Conservation (phyloP, 2,329 filamentous ascomycete species). For the Elsinoe arachidis region DNA sequence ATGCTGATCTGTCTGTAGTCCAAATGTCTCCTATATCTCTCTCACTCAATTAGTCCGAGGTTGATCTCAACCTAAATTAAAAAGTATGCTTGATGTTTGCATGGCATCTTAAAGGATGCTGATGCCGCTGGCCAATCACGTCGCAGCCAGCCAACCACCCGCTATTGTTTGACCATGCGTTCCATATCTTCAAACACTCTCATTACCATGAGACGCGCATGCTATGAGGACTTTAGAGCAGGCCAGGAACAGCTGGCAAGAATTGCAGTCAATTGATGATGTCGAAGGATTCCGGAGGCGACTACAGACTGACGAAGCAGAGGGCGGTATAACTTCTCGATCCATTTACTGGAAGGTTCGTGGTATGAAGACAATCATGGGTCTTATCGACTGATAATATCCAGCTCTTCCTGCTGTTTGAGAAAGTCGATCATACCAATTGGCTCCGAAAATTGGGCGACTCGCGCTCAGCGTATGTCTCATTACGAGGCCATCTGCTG, state of each 20-base stretch:
- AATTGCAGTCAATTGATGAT: constrained; percentile 21
- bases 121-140: neutral
- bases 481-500: constrained; percentile 64
- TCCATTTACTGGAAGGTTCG: constrained; percentile 87
- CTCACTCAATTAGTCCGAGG: no score
- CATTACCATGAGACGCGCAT: neutral
- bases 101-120: no score
- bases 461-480: constrained; percentile 64
- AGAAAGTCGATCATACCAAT: constrained; percentile 52
- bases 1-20: no score
- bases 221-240: constrained; percentile 27
- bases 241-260: constrained; percentile 27
- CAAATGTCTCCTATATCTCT: no score
- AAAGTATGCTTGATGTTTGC: no score
- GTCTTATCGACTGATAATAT: constrained; percentile 15
- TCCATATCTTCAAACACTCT: neutral
- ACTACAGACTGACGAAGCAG: constrained; percentile 21
- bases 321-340: constrained; percentile 50
- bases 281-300: constrained; percentile 25
- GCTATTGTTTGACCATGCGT: neutral
- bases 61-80: no score
- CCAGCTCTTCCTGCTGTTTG: constrained; percentile 73
- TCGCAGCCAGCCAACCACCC: neutral
- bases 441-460: constrained; percentile 63
- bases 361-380: neutral